phyloP scores from a whole-genome alignment of 805 yeast species.

The Kodamaea kakaduensis region DNA sequence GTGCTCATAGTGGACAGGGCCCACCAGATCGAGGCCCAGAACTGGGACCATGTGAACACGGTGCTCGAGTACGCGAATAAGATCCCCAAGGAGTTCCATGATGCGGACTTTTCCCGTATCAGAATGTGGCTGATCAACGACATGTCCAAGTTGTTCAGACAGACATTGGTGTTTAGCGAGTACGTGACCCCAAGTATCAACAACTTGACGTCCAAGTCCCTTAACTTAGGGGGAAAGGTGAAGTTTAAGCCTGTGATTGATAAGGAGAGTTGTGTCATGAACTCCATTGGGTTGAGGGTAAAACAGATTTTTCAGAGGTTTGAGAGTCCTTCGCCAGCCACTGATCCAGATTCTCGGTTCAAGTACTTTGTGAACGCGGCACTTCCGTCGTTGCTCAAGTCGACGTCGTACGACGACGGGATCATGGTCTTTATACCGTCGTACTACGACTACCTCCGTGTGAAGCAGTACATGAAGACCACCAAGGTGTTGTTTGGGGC shows the following conservation, averaged over 20 bases:
- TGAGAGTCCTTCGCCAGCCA: slow-evolving; percentile 45
- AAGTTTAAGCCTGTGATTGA: slow-evolving; percentile 48
- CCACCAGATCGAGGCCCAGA: slow-evolving; percentile 85
- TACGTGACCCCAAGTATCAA: slow-evolving; percentile 79
- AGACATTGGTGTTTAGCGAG: slow-evolving; percentile 72
- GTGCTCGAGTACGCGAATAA: slow-evolving; percentile 64
- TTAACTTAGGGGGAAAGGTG: slow-evolving; percentile 57
- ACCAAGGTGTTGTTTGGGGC: slow-evolving; percentile 65
- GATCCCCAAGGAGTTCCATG: slow-evolving; percentile 72
- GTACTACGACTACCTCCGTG: slow-evolving; percentile 78
- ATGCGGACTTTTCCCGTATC: slow-evolving; percentile 86
- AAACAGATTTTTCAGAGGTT: slow-evolving; percentile 72
- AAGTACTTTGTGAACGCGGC: slow-evolving; percentile 70
- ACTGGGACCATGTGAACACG: slow-evolving; percentile 78
- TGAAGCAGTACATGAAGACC: slow-evolving; percentile 64
- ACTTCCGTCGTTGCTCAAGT: slow-evolving; percentile 65
- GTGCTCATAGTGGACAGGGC: slow-evolving; percentile 75
- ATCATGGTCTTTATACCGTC: slow-evolving; percentile 77
- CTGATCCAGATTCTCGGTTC: slow-evolving; percentile 81
- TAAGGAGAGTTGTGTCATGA: slow-evolving; percentile 52
- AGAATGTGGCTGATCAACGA: slow-evolving; percentile 92
- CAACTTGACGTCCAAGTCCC: slow-evolving; percentile 47
- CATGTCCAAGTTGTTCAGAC: slow-evolving; percentile 68
- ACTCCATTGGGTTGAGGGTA: slow-evolving; percentile 60
- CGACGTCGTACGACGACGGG: slow-evolving; percentile 66